Conservation (phyloP, 1,284 basidiomycete species). For the Heterobasidion parviporum region DNA sequence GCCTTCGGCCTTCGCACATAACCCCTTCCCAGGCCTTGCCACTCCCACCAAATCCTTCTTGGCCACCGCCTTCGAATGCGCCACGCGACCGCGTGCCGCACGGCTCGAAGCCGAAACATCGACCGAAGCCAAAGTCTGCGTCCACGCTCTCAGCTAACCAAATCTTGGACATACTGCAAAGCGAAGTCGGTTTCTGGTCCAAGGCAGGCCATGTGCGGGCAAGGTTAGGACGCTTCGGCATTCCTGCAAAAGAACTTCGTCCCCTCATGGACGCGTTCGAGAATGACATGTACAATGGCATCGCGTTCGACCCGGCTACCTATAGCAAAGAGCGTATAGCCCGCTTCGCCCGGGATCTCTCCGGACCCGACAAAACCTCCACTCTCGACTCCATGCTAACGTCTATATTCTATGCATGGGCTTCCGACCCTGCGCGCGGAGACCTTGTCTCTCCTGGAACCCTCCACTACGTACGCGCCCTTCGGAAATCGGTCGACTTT, state of each 20-base stretch:
- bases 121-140: too few relatives aligned
- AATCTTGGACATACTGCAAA: neutral
- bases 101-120: too few relatives aligned
- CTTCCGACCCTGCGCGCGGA: slow-evolving; percentile 23
- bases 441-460: slow-evolving; percentile 20
- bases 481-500: slow-evolving; percentile 20
- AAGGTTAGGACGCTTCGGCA: slow-evolving; percentile 36
- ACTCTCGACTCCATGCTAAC: slow-evolving; percentile 25
- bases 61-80: neutral
- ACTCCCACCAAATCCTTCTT: neutral
- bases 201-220: slow-evolving; percentile 11
- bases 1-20: neutral
- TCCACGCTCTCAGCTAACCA: neutral
- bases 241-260: slow-evolving; percentile 24
- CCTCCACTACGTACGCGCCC: slow-evolving; percentile 22
- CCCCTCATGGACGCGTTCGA: slow-evolving; percentile 29
- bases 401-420: slow-evolving; percentile 44
- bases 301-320: slow-evolving; percentile 25
- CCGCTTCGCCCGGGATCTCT: slow-evolving; percentile 18
- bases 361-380: slow-evolving; percentile 11
- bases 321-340: slow-evolving; percentile 27
- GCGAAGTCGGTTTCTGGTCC: slow-evolving; percentile 21
- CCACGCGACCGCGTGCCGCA: too few relatives aligned
- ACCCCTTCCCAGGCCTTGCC: neutral
- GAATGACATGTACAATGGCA: slow-evolving; percentile 21